Conservation (phyloP, 352 stramenopile species). For the Phytophthora crassamura region DNA sequence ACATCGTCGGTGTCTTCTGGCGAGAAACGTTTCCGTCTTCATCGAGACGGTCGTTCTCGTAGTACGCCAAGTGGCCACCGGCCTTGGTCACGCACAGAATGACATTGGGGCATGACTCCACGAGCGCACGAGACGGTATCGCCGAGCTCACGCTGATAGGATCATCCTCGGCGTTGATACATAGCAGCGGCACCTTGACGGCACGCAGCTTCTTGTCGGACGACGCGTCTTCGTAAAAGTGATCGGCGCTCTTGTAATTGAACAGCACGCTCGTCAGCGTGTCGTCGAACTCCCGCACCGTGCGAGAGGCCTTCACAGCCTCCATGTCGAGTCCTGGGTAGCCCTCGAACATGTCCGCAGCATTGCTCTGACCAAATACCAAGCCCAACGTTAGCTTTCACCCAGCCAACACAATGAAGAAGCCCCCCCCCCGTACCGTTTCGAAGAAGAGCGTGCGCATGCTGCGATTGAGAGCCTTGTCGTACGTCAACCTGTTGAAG, state of each 20-base stretch:
- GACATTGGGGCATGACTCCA: conserved; percentile 52
- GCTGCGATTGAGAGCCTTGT: conserved; percentile 55
- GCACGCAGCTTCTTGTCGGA: conserved; percentile 40
- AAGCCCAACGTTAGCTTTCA: conserved; percentile 8
- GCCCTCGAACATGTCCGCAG: conserved; percentile 48
- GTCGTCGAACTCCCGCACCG: conserved; percentile 65
- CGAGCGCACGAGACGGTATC: conserved; percentile 36
- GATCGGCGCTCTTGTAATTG: conserved; percentile 51
- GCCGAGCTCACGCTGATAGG: conserved; percentile 50
- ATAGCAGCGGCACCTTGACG: conserved; percentile 59
- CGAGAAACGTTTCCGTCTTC: neutral
- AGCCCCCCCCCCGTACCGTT: conserved; percentile 25
- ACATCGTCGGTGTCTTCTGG: conserved; percentile 29
- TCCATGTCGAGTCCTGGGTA: conserved; percentile 55
- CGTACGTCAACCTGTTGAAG: conserved; percentile 69
- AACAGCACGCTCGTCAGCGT: conserved; percentile 59
- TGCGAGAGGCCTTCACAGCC: conserved; percentile 35
- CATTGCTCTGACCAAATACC: conserved; percentile 24
- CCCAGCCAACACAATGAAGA: neutral
- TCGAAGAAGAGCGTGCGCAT: conserved; percentile 66
- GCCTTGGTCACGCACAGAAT: conserved; percentile 64
- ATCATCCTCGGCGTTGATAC: conserved; percentile 62
- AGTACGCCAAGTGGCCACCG: conserved; percentile 73
- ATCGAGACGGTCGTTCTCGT: conserved; percentile 34
- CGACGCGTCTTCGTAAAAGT: conserved; percentile 64